phyloP scores from a whole-genome alignment of 2,329 filamentous ascomycete genomes.

The Apiospora phragmitis region DNA sequence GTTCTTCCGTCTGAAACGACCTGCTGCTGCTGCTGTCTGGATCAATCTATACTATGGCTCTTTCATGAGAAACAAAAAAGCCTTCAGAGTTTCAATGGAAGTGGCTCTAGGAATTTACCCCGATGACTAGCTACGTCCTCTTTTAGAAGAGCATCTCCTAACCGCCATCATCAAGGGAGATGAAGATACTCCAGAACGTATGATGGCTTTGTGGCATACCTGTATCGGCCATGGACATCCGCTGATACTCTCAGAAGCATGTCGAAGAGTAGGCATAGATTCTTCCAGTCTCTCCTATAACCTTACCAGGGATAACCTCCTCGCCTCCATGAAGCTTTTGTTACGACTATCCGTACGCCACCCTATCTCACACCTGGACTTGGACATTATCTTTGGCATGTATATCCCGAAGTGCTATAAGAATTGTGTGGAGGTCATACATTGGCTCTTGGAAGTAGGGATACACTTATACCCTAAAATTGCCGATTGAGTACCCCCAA shows the following conservation, averaged over 20 bases:
- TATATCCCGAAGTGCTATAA: neutral
- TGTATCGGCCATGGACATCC: neutral
- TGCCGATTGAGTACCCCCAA: neutral
- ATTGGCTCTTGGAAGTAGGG: neutral
- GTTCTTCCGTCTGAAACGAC: neutral
- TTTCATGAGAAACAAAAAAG: neutral
- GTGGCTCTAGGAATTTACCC: neutral
- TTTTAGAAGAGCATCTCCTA: fast-evolving
- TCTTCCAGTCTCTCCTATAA: too few relatives aligned
- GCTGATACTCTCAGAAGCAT: neutral
- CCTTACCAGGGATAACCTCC: neutral
- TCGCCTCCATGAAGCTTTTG: neutral
- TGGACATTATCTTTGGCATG: neutral
- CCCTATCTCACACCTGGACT: neutral
- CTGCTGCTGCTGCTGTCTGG: neutral
- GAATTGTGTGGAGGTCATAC: neutral
- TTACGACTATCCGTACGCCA: neutral
- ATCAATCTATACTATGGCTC: neutral
- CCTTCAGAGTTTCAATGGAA: neutral
- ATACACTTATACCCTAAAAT: neutral
- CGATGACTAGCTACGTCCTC: neutral
- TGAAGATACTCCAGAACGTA: neutral
- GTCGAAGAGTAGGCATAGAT: too few relatives aligned
- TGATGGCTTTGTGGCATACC: neutral
- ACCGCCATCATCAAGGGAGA: neutral